Conservation (phyloP, 140 eudicot genomes). For the Flaveria floridana region DNA sequence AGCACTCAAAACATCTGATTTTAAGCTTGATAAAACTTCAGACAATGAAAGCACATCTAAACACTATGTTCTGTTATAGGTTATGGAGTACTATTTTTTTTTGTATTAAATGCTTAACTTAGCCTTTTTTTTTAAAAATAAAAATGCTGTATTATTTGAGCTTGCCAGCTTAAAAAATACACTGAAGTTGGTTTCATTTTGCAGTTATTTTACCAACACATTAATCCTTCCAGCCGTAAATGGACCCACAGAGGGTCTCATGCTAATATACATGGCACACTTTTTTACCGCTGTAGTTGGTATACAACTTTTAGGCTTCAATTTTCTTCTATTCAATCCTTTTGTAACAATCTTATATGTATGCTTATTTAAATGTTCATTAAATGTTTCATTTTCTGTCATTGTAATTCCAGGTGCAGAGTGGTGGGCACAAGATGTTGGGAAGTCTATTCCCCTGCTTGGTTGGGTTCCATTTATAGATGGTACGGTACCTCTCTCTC, state of each 20-base stretch:
- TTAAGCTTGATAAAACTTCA: neutral
- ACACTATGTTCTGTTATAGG: neutral
- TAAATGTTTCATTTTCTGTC: neutral
- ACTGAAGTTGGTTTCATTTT: slow-evolving; percentile 28
- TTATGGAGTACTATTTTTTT: neutral
- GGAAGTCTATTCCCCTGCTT: slow-evolving; percentile 74
- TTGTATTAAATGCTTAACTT: neutral
- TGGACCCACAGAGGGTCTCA: slow-evolving; percentile 98
- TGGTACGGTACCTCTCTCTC: slow-evolving; percentile 41
- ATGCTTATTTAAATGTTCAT: neutral
- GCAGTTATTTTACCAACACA: slow-evolving; percentile 91
- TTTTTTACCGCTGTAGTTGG: slow-evolving; percentile 86
- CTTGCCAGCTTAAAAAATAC: slow-evolving; percentile 1
- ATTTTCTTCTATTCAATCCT: neutral
- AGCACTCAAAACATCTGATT: slow-evolving; percentile 5
- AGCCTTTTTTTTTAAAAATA: neutral
- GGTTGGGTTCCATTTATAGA: slow-evolving; percentile 77
- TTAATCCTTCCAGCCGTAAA: slow-evolving; percentile 84
- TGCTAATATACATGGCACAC: slow-evolving; percentile 76
- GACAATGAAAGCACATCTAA: neutral
- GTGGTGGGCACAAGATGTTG: slow-evolving; percentile 93
- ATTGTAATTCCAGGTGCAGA: slow-evolving; percentile 63
- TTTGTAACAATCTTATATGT: neutral
- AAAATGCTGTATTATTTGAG: neutral
- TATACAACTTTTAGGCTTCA: slow-evolving; percentile 36